Conservation (phyloP, 441 rosid genomes). For the Rhodomyrtus psidioides region DNA sequence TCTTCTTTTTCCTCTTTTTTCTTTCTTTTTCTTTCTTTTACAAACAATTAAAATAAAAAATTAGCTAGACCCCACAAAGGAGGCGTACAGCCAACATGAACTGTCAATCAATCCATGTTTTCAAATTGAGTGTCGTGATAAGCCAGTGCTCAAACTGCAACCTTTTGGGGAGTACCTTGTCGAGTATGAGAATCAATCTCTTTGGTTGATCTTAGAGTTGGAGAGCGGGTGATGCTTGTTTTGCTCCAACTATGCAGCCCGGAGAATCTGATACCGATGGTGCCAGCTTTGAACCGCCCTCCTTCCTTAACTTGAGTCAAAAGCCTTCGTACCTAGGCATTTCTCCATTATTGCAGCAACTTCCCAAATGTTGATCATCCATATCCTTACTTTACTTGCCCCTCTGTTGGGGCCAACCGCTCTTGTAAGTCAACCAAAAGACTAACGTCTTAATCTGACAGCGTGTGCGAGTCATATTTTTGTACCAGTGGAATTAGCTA, state of each 20-base stretch:
- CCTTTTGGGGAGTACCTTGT: fast-evolving
- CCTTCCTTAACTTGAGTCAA: fast-evolving
- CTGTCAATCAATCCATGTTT: too few species aligned
- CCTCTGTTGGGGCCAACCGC: not conserved
- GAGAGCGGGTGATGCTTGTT: not conserved
- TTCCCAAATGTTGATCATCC: not conserved
- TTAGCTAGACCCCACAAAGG: too few species aligned
- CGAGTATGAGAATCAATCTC: fast-evolving
- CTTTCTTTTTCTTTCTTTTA: too few species aligned
- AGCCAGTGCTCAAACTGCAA: fast-evolving
- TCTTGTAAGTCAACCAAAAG: not conserved
- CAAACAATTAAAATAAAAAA: too few species aligned
- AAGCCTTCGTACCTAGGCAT: fast-evolving
- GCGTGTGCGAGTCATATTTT: not conserved
- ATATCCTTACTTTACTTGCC: not conserved
- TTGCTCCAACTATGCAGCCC: fast-evolving
- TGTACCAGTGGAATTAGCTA: not conserved
- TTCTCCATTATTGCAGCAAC: not conserved
- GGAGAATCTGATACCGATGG: fast-evolving
- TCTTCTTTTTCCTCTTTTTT: too few species aligned
- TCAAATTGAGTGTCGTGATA: fast-evolving
- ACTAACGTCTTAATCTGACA: not conserved
- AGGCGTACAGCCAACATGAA: too few species aligned
- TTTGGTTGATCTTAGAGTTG: fast-evolving
- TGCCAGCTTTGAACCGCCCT: fast-evolving